Evolutionary conservation across 306 rosid species (phyloP).

Genomic region (Ziziphus jujuba): DNA sequence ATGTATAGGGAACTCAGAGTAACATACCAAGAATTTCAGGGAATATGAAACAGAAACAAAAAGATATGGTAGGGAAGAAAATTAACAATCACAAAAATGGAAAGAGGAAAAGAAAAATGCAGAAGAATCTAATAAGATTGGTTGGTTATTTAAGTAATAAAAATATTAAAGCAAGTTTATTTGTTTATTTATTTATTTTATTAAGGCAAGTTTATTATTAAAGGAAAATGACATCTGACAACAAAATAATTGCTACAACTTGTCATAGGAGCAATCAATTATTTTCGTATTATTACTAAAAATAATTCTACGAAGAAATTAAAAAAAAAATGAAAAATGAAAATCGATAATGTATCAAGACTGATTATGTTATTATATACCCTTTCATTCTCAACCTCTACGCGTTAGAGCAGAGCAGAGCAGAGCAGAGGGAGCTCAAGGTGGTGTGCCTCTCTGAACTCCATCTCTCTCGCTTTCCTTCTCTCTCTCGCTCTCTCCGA

Average conservation of each 20-base stretch:
- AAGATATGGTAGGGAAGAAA: too few species aligned
- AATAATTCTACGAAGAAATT: neutral
- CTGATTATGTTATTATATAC: neutral
- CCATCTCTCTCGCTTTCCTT: slow-evolving; percentile 22
- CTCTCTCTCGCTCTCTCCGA: slow-evolving; percentile 13
- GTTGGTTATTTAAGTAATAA: too few species aligned
- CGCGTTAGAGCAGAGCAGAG: slow-evolving; percentile 35
- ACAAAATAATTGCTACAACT: slow-evolving; percentile 17
- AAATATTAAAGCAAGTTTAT: neutral
- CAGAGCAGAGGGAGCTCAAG: slow-evolving; percentile 36
- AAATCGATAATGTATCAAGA: neutral
- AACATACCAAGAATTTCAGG: too few species aligned
- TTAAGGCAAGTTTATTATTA: neutral
- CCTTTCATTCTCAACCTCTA: slow-evolving; percentile 6
- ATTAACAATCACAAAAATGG: neutral
- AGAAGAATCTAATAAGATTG: slow-evolving; percentile 3
- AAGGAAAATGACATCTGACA: slow-evolving; percentile 25
- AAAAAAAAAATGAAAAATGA: neutral
- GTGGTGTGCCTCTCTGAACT: slow-evolving; percentile 21
- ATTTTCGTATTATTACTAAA: neutral
- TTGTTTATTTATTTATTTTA: too few species aligned
- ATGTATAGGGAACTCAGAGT: too few species aligned
- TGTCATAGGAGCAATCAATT: neutral
- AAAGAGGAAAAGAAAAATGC: neutral
- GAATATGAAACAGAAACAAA: too few species aligned